Evolutionary conservation across 768 basidiomycete genomes (phyloP).

Genomic region (Daedalea quercina): DNA sequence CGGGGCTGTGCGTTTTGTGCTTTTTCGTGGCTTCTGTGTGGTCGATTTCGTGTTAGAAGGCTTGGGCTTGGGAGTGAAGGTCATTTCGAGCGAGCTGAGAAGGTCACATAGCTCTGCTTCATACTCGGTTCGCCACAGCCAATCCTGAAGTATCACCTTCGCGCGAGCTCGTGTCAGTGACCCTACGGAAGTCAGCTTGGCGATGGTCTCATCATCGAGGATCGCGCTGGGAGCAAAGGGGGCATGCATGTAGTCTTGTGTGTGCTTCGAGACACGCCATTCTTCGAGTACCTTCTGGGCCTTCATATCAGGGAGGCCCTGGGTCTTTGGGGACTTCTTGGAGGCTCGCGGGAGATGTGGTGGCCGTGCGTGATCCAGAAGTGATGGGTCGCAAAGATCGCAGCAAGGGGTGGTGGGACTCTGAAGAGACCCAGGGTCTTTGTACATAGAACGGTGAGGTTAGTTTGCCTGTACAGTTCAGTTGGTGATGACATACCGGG

Average conservation of each 20-base stretch:
- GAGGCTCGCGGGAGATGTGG: background rate
- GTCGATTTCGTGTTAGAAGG: background rate
- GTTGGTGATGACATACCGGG: no score
- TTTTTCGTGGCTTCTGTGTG: no score
- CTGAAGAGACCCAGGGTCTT: background rate
- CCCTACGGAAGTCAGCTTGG: background rate
- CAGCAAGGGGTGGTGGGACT: conserved; percentile 1
- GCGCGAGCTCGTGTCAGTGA: background rate
- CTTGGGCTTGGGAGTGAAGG: background rate
- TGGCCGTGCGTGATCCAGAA: conserved; percentile 5
- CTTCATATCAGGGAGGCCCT: background rate
- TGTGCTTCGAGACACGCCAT: conserved; percentile 1
- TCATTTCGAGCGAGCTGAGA: background rate
- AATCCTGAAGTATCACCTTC: background rate
- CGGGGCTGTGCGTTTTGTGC: no score
- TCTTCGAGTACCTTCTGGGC: background rate
- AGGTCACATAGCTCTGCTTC: background rate
- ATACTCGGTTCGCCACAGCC: conserved; percentile 2
- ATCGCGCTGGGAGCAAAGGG: conserved; percentile 1
- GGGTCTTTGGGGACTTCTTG: background rate
- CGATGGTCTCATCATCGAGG: background rate
- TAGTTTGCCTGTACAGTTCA: no score
- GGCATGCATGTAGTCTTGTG: conserved; percentile 5
- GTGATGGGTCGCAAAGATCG: conserved; percentile 4
- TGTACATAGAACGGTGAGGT: background rate